Conservation (phyloP, 2,329 filamentous ascomycete genomes). For the Apiospora sp. region DNA sequence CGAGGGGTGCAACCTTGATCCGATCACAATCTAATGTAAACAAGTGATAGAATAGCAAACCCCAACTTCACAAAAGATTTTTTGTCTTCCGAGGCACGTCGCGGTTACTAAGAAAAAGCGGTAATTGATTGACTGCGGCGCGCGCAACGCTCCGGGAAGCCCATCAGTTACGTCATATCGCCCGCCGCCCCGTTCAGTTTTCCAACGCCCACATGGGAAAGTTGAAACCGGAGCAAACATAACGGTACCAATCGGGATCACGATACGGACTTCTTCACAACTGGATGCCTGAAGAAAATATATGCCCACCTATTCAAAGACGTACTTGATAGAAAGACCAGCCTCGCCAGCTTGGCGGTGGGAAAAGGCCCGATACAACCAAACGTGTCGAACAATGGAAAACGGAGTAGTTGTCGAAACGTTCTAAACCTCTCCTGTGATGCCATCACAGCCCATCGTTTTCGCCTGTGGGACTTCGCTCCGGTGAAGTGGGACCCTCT, state of each 20-base stretch:
- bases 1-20: neutral
- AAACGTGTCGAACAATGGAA: neutral
- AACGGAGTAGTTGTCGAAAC: neutral
- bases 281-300: neutral
- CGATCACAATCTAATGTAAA: neutral
- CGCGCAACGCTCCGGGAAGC: neutral
- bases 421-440: neutral
- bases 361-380: conserved; percentile 2
- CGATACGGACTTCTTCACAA: neutral
- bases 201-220: conserved; percentile 8
- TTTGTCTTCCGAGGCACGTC: neutral
- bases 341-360: neutral
- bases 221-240: conserved; percentile 6
- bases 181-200: neutral
- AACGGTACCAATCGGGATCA: neutral
- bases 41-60: neutral
- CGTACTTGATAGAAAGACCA: neutral
- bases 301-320: neutral
- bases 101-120: neutral
- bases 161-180: conserved; percentile 4
- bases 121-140: neutral
- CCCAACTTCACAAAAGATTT: neutral
- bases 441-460: conserved; percentile 13
- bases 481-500: neutral
- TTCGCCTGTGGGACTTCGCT: neutral